Evolutionary conservation across 441 rosid genomes (phyloP).

Genomic region (Biscutella auriculata): DNA sequence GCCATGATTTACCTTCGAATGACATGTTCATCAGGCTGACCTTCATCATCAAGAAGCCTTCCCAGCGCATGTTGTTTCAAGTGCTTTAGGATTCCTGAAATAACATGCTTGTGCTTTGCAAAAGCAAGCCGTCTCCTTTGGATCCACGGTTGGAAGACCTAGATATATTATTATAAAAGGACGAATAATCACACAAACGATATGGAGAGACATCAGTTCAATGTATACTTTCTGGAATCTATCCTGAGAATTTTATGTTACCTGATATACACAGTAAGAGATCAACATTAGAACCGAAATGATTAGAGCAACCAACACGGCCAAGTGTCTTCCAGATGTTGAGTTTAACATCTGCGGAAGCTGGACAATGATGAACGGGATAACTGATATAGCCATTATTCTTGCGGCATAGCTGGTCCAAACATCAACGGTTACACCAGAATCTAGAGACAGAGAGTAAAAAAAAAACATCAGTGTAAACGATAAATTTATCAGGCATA

Average conservation of each 20-base stretch:
- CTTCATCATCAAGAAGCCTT: slow-evolving; percentile 48
- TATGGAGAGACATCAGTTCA: not conserved
- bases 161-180: slow-evolving; percentile 7
- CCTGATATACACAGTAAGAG: slow-evolving; percentile 88
- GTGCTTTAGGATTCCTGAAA: slow-evolving; percentile 60
- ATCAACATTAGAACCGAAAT: slow-evolving; percentile 49
- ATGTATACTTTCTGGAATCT: not conserved
- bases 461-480: no score
- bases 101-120: slow-evolving; percentile 49
- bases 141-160: slow-evolving; percentile 81
- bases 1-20: slow-evolving; percentile 36
- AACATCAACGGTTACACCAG: slow-evolving; percentile 80
- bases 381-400: slow-evolving; percentile 70
- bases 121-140: slow-evolving; percentile 56
- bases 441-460: slow-evolving; percentile 31
- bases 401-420: slow-evolving; percentile 89
- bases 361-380: slow-evolving; percentile 83
- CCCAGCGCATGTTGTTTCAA: slow-evolving; percentile 55
- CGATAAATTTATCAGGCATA: no score
- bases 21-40: slow-evolving; percentile 39
- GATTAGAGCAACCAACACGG: slow-evolving; percentile 59
- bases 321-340: slow-evolving; percentile 60
- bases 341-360: slow-evolving; percentile 58
- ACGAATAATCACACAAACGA: slow-evolving; percentile 2
- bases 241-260: slow-evolving; percentile 11